These are phyloP conservation scores for Yamadazyma nakazawae DNA, from an alignment of 805 yeast genomes.

Conservation along the genomic window DNA sequence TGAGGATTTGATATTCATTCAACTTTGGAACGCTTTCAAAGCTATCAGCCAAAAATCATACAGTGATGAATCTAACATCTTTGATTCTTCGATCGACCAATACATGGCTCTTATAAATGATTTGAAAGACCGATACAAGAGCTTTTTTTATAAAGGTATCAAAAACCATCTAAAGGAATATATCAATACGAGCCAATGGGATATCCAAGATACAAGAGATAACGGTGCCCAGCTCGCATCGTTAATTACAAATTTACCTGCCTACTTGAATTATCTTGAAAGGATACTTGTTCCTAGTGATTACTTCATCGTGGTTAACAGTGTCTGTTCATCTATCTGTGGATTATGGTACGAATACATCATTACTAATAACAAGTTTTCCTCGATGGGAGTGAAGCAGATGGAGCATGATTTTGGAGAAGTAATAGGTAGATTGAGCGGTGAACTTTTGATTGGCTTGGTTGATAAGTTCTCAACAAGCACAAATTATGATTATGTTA, in stretches of 20 bases:
- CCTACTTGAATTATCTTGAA: constrained; percentile 22
- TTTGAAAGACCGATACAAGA: constrained; percentile 22
- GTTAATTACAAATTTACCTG: constrained; percentile 24
- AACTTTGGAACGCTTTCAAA: constrained; percentile 36
- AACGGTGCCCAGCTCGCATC: constrained; percentile 20
- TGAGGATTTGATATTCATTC: constrained; percentile 36
- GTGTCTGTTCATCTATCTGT: constrained; percentile 25
- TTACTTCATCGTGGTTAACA: constrained; percentile 27
- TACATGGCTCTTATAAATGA: constrained; percentile 21
- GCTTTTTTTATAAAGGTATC: constrained; percentile 32
- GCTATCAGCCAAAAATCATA: constrained; percentile 15
- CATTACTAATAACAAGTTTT: constrained; percentile 38
- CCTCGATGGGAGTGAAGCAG: constrained; percentile 30
- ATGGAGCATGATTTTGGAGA: constrained; percentile 28
- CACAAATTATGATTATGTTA: constrained; percentile 21
- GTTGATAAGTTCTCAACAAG: constrained; percentile 16
- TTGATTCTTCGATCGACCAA: constrained; percentile 23
- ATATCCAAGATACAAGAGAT: constrained; percentile 14
- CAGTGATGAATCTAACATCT: constrained; percentile 24
- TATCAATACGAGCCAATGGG: constrained; percentile 37
- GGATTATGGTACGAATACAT: constrained; percentile 33
- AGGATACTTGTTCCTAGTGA: constrained; percentile 26
- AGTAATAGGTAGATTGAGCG: constrained; percentile 16
- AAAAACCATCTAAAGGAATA: constrained; percentile 31
- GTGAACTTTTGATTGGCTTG: constrained; percentile 17